Evolutionary conservation across 768 basidiomycete species (phyloP).

Genomic region (Collybiopsis luxurians): DNA sequence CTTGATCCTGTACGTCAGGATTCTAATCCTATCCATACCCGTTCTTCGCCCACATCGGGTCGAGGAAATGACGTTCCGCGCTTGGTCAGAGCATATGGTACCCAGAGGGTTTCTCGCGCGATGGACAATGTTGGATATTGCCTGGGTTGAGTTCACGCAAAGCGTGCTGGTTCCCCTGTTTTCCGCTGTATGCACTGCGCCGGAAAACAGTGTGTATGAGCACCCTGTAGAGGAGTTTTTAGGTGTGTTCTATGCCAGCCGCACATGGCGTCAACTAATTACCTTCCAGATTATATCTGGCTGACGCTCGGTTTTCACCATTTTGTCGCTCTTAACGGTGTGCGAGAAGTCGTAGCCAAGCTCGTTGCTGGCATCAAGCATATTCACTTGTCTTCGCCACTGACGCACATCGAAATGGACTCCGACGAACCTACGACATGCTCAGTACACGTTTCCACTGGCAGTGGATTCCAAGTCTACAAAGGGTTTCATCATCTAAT

Average conservation of each 20-base stretch:
- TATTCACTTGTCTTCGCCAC: conserved; percentile 53
- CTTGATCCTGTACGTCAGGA: conserved; percentile 44
- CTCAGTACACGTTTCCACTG: conserved; percentile 35
- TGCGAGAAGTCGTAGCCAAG: conserved; percentile 54
- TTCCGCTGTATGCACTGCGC: conserved; percentile 71
- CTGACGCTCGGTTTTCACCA: conserved; percentile 65
- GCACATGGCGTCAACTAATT: not conserved
- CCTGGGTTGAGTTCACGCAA: conserved; percentile 52
- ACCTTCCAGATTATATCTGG: conserved; percentile 68
- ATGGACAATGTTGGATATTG: conserved; percentile 43
- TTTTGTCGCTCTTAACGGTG: conserved; percentile 60
- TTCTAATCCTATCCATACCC: conserved; percentile 41
- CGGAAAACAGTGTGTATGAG: conserved; percentile 46
- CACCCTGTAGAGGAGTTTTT: conserved; percentile 67
- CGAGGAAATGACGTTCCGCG: conserved; percentile 39
- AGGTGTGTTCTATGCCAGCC: conserved; percentile 39
- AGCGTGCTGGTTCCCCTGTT: conserved; percentile 62
- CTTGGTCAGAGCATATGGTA: conserved; percentile 44
- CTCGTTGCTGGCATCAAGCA: conserved; percentile 44
- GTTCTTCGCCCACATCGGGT: conserved; percentile 28
- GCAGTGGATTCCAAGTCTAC: conserved; percentile 24
- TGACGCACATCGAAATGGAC: conserved; percentile 43
- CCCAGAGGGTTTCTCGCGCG: conserved; percentile 40
- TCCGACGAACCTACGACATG: conserved; percentile 27
- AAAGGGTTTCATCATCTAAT: conserved; percentile 64